Evolutionary conservation across 2,329 filamentous ascomycete species (phyloP), one percentile per base, ranked within the genome.

Genomic region (Pyrenochaeta sp.): DNA sequence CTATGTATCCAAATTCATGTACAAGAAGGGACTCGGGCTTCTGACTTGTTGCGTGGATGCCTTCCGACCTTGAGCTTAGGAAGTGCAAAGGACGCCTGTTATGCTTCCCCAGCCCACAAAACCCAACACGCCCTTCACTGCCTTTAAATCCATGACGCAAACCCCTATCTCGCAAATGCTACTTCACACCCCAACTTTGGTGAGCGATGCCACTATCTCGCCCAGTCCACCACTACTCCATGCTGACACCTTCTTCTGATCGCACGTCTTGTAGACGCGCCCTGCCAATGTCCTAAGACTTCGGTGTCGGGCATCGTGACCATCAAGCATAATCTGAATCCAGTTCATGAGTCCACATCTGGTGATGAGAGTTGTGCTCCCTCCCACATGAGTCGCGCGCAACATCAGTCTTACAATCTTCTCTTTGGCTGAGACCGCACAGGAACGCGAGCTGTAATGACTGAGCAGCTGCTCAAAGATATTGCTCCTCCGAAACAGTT

Each of bases 281-380:
- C 73, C 76, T 64, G 83, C 83, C 66, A 95, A 68, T 0, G 78
- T 82, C 54, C 78, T 81, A 45, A 86, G 77, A 20, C 86, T 74
- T 15, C 73, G 76, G 60, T 85, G 83, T 14, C 82, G 80, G 39
- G 75, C 72, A 45, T 77, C 80, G 2, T 79, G 74, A 3, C 60
- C 61, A 14, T 81, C 82, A 31, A 83, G 73, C 64, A 86, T 85
- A 54, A 84, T 83, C 53, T 88, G 83, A 7, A 94, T 80, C 92
- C 92, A 96, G 61, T 84, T 88, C 47, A 94, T 73, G 17, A 90
- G 79, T 14, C 90, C 91, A 37, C 89, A 87, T 51, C 92, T 82
- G 1, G 92, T 96, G 32, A 92, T 83, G 40, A 96, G 79, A n/a
- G 90, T 94, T 4, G 88, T 90, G 73, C 90, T 91, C 1, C 90